A percentile compares a stretch with the other conserved stretches of the same genome.
Conservation (phyloP, 257 asterid genomes). For the Solanum paucissectum region DNA sequence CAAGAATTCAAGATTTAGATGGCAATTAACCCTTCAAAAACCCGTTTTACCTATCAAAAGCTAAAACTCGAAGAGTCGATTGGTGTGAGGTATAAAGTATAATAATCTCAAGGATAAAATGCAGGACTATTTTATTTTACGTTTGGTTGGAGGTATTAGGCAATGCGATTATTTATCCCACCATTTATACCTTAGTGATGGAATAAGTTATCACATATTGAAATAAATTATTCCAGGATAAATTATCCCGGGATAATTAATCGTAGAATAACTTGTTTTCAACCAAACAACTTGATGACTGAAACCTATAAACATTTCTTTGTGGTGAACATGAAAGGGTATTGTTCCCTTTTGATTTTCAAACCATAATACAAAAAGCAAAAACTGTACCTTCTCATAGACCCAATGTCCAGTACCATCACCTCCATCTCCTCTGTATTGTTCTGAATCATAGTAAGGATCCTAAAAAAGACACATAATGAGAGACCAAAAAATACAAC, state of each 20-base stretch:
- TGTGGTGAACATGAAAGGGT: not conserved
- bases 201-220: not conserved
- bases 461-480: conserved; percentile 29
- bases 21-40: not conserved
- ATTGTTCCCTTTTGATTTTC: not conserved
- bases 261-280: too few relatives aligned
- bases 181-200: too few relatives aligned
- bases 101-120: too few relatives aligned
- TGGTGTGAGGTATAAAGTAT: not conserved
- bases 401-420: conserved; percentile 90
- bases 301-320: not conserved
- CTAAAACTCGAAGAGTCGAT: not conserved
- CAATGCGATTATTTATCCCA: too few relatives aligned
- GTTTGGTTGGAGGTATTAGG: not conserved
- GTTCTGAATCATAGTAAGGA: conserved; percentile 79
- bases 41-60: not conserved
- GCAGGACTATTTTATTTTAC: too few relatives aligned
- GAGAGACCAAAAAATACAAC: not conserved
- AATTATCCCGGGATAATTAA: too few relatives aligned
- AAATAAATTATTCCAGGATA: too few relatives aligned
- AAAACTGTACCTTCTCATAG: conserved; percentile 55
- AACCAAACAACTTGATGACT: not conserved
- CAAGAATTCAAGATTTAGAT: not conserved
- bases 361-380: not conserved
- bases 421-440: conserved; percentile 73